A percentile compares a stretch with the other conserved stretches of the same genome.
Conservation (phyloP, 768 basidiomycete genomes). For the Psilocybe tampanensis region DNA sequence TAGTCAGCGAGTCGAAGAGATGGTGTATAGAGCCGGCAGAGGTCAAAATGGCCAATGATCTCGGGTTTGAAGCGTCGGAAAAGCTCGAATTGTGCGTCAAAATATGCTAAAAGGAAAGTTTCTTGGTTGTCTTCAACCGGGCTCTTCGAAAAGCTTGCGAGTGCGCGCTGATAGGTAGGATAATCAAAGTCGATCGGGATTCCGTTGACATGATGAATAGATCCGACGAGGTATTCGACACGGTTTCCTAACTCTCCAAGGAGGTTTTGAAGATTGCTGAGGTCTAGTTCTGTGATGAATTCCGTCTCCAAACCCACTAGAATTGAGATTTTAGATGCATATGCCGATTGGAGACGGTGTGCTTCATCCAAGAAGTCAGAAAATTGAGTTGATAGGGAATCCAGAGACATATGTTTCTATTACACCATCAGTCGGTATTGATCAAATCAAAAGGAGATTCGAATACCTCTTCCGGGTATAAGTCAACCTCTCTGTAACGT, state of each 20-base stretch:
- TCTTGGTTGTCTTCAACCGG: constrained; percentile 37
- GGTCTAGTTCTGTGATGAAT: constrained; percentile 71
- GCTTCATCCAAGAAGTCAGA: constrained; percentile 77
- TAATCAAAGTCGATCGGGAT: constrained; percentile 93
- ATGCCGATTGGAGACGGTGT: constrained; percentile 65
- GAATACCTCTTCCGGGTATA: constrained; percentile 95
- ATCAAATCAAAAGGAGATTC: not conserved
- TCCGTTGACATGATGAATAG: constrained; percentile 86
- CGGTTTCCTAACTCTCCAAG: constrained; percentile 47
- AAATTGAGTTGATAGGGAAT: constrained; percentile 65
- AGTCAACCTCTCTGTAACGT: constrained; percentile 75
- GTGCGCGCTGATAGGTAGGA: constrained; percentile 63
- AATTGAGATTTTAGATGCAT: constrained; percentile 69
- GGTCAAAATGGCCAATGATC: constrained; percentile 91
- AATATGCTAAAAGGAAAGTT: constrained; percentile 67
- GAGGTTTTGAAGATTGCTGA: constrained; percentile 55
- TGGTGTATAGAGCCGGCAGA: constrained; percentile 86
- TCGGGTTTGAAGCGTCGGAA: constrained; percentile 77
- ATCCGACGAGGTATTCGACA: constrained; percentile 91
- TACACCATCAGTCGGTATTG: constrained; percentile 9
- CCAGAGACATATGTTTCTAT: constrained; percentile 58
- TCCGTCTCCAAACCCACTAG: constrained; percentile 95
- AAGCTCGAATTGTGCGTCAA: constrained; percentile 83
- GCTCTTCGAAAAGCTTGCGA: constrained; percentile 43
- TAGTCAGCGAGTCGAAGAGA: constrained; percentile 54